A percentile compares a stretch with the other conserved stretches of the same genome.
These are phyloP conservation scores for Cynara cardunculus DNA, from an alignment of 129 eudicot species.

Conservation along the genomic window DNA sequence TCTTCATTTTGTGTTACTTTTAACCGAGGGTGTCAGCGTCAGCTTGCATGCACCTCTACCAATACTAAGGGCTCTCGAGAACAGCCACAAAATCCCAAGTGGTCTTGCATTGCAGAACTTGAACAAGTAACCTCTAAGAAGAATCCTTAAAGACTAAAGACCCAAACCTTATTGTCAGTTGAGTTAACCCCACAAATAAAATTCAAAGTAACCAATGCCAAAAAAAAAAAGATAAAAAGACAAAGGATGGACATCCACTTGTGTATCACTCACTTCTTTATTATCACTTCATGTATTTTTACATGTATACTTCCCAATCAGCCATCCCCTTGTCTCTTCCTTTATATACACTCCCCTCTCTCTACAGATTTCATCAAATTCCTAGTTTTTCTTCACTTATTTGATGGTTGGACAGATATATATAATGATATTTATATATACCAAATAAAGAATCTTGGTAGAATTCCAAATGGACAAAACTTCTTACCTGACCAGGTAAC, in stretches of 20 bases:
- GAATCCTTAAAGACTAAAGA: no score
- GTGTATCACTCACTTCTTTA: not conserved
- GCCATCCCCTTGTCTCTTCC: not conserved
- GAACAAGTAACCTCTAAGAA: no score
- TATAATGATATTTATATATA: conserved; percentile 1
- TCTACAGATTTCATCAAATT: conserved; percentile 24
- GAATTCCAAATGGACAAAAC: conserved; percentile 40
- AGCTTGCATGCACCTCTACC: no score
- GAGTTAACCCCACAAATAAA: not conserved
- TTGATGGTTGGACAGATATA: conserved; percentile 10
- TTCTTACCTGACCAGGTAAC: conserved; percentile 22
- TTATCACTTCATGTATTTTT: conserved; percentile 13
- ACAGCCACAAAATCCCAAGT: no score
- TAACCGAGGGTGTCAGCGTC: no score
- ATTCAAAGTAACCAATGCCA: not conserved
- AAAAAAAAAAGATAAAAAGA: not conserved
- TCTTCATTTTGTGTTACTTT: no score
- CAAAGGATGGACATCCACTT: not conserved
- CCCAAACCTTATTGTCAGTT: no score
- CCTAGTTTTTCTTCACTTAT: conserved; percentile 17
- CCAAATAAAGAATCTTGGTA: conserved; percentile 17
- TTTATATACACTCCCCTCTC: conserved; percentile 25
- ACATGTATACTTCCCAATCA: conserved; percentile 16
- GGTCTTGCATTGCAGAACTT: no score
- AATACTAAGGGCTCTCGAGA: no score